phyloP scores from a whole-genome alignment of 371 early-diverging fungal species.

The Fennellomyces sp. region DNA sequence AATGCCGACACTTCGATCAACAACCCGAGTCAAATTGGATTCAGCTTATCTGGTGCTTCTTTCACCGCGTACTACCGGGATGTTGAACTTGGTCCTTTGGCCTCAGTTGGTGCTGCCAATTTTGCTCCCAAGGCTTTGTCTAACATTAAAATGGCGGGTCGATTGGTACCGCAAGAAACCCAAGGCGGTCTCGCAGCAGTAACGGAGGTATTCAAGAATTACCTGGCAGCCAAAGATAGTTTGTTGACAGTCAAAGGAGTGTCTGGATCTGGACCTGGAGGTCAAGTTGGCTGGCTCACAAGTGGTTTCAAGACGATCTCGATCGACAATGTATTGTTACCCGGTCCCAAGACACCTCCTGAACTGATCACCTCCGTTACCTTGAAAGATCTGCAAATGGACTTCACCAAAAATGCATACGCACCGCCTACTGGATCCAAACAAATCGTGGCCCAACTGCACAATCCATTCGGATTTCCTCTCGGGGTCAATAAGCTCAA shows the following conservation, averaged over 20 bases:
- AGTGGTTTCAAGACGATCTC: slow-evolving; percentile 53
- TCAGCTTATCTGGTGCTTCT: slow-evolving; percentile 39
- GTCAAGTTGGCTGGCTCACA: slow-evolving; percentile 60
- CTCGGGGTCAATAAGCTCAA: slow-evolving; percentile 40
- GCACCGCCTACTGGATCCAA: slow-evolving; percentile 47
- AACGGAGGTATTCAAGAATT: slow-evolving; percentile 52
- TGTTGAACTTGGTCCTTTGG: slow-evolving; percentile 36
- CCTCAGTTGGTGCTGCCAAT: slow-evolving; percentile 29
- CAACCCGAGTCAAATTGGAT: slow-evolving; percentile 60
- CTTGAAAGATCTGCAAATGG: too few species aligned
- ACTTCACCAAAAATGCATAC: slow-evolving; percentile 55
- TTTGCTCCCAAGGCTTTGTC: slow-evolving; percentile 36
- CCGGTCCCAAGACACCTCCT: slow-evolving; percentile 16
- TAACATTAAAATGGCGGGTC: slow-evolving; percentile 51
- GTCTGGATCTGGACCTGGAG: slow-evolving; percentile 51
- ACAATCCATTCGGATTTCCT: too few species aligned
- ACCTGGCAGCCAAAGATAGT: slow-evolving; percentile 44
- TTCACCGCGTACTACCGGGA: slow-evolving; percentile 34
- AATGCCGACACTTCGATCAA: slow-evolving; percentile 48
- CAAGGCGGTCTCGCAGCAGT: slow-evolving; percentile 52
- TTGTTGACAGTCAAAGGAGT: slow-evolving; percentile 50
- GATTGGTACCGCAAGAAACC: slow-evolving; percentile 48
- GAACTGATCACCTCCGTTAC: slow-evolving; percentile 21
- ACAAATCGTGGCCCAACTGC: slow-evolving; percentile 44
- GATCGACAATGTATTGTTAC: slow-evolving; percentile 50